Evolutionary conservation across 768 basidiomycete genomes (phyloP).

Genomic region (Mycena epipterygia): DNA sequence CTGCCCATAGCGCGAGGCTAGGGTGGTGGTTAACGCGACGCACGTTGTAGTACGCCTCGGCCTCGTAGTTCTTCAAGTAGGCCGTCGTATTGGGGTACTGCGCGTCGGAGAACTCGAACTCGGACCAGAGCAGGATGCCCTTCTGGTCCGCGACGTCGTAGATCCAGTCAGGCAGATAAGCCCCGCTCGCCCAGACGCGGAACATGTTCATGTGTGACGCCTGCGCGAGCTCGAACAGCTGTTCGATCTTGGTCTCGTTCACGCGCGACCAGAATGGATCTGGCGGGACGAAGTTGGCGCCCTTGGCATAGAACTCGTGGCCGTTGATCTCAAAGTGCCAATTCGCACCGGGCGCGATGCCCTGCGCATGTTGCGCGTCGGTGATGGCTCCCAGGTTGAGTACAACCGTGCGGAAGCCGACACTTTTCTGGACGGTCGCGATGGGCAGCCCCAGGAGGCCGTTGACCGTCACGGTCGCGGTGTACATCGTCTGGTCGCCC

Average conservation of each 20-base stretch:
- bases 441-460: slow-evolving; percentile 10
- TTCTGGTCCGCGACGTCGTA: slow-evolving; percentile 24
- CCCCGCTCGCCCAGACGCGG: slow-evolving; percentile 22
- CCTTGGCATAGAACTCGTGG: slow-evolving; percentile 28
- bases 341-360: slow-evolving; percentile 24
- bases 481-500: slow-evolving; percentile 29
- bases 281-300: slow-evolving; percentile 29
- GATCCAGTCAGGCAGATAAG: slow-evolving; percentile 31
- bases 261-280: slow-evolving; percentile 25
- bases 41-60: slow-evolving; percentile 28
- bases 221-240: slow-evolving; percentile 27
- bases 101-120: slow-evolving; percentile 24
- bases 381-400: slow-evolving; percentile 21
- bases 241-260: slow-evolving; percentile 17
- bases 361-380: not conserved
- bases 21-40: slow-evolving; percentile 26
- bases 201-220: slow-evolving; percentile 28
- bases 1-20: slow-evolving; percentile 24
- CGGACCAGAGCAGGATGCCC: slow-evolving; percentile 26
- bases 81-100: slow-evolving; percentile 22
- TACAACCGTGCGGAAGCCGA: slow-evolving; percentile 31
- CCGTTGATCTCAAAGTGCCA: slow-evolving; percentile 32
- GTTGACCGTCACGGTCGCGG: slow-evolving; percentile 10
- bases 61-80: slow-evolving; percentile 26
- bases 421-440: not conserved